A percentile compares a stretch with the other conserved stretches of the same genome.
Conservation (phyloP, 495 filamentous ascomycete species). For the Amorphotheca resinae region DNA sequence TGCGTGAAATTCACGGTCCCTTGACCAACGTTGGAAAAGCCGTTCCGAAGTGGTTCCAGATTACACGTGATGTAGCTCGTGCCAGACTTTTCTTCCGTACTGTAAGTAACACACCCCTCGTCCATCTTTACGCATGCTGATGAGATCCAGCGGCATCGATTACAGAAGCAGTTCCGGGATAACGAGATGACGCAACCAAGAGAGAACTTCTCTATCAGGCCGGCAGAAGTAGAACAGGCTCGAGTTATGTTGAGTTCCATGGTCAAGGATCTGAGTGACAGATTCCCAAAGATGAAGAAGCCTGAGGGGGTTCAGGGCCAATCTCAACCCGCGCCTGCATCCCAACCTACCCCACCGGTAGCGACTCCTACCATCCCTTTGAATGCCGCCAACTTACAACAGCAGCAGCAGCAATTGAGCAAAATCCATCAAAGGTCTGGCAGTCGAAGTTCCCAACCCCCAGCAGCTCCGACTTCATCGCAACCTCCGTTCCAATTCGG, state of each 20-base stretch:
- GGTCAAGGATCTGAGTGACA: constrained; percentile 14
- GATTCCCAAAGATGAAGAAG: constrained; percentile 18
- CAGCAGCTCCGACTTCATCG: constrained; percentile 51
- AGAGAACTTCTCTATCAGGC: constrained; percentile 45
- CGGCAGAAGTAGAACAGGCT: constrained; percentile 39
- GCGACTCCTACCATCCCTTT: constrained; percentile 27
- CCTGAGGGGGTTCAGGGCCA: constrained; percentile 1
- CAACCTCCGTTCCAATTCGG: constrained; percentile 57
- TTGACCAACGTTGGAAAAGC: constrained; percentile 27
- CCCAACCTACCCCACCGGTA: constrained; percentile 8
- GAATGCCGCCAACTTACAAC: constrained; percentile 56
- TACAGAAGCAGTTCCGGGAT: constrained; percentile 48
- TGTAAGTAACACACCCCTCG: constrained; percentile 24
- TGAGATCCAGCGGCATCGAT: constrained; percentile 26
- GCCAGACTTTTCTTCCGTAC: constrained; percentile 32
- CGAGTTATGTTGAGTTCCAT: constrained; percentile 32
- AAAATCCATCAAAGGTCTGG: constrained; percentile 33
- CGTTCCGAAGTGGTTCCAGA: constrained; percentile 29
- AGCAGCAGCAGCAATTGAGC: constrained; percentile 43
- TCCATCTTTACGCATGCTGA: constrained; percentile 16
- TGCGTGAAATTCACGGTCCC: constrained; percentile 21
- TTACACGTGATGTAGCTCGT: constrained; percentile 30
- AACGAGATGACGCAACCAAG: constrained; percentile 34
- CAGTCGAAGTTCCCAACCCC: constrained; percentile 31
- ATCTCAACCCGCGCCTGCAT: constrained; percentile 3